phyloP scores from a whole-genome alignment of 805 yeast species.

The Ogataea paraovalis region DNA sequence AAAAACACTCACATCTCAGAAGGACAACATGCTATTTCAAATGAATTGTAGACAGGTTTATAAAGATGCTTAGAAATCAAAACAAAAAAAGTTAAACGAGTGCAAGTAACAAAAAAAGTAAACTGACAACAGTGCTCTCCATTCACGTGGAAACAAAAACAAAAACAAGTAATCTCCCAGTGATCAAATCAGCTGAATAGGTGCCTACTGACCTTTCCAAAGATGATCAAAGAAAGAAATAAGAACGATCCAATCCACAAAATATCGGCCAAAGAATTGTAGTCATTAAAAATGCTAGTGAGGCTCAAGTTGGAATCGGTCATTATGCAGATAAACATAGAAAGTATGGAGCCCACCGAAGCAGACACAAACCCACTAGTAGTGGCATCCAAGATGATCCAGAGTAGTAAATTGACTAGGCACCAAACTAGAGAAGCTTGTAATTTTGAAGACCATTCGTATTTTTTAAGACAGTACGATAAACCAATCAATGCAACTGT shows the following conservation, averaged over 20 bases:
- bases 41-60: too few species aligned
- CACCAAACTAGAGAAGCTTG: conserved; percentile 67
- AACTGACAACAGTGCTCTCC: too few species aligned
- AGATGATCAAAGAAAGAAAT: conserved; percentile 60
- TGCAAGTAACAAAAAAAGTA: too few species aligned
- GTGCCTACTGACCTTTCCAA: conserved; percentile 65
- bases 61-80: not conserved
- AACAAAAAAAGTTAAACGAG: too few species aligned
- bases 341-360: conserved; percentile 12
- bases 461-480: conserved; percentile 62
- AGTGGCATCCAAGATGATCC: conserved; percentile 40
- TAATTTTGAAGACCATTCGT: conserved; percentile 63
- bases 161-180: too few species aligned
- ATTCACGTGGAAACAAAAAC: too few species aligned
- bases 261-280: conserved; percentile 35
- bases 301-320: conserved; percentile 4
- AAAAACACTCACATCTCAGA: too few species aligned
- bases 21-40: too few species aligned
- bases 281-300: conserved; percentile 2
- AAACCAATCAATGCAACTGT: conserved; percentile 66
- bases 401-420: conserved; percentile 57
- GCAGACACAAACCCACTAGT: conserved; percentile 20
- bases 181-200: conserved; percentile 3
- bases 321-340: conserved; percentile 13
- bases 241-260: conserved; percentile 61